Percentiles rank a stretch among this genome's conserved stretches.
Evolutionary conservation across 805 yeast species (phyloP).

Genomic region (Saccharomycopsis fodiens): DNA sequence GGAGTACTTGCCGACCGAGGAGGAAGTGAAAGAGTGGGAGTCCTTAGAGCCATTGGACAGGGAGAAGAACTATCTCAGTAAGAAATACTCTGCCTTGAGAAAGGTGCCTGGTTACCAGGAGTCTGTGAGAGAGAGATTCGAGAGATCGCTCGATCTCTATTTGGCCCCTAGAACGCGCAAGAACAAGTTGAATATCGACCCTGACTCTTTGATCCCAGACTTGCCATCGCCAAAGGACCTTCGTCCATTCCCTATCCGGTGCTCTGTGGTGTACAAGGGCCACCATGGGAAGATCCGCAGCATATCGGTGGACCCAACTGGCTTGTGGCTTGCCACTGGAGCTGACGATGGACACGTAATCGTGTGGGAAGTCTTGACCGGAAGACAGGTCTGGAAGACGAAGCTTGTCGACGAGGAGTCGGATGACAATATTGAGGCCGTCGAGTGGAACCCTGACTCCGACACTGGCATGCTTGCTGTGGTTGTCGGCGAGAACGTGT

Average conservation of each 20-base stretch:
- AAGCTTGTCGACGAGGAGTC: slow-evolving; percentile 39
- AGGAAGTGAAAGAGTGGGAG: slow-evolving; percentile 69
- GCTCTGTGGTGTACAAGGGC: slow-evolving; percentile 79
- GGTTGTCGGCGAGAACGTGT: slow-evolving; percentile 73
- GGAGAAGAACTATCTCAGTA: slow-evolving; percentile 72
- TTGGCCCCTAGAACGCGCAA: slow-evolving; percentile 94
- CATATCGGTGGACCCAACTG: slow-evolving; percentile 77
- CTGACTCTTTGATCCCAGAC: slow-evolving; percentile 92
- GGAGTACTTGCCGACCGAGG: slow-evolving; percentile 77
- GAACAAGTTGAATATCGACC: slow-evolving; percentile 86
- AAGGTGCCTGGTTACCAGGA: slow-evolving; percentile 91
- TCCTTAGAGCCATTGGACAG: slow-evolving; percentile 68
- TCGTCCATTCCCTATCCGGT: slow-evolving; percentile 91
- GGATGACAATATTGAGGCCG: slow-evolving; percentile 64
- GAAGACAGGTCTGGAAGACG: slow-evolving; percentile 81
- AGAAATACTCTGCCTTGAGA: slow-evolving; percentile 73
- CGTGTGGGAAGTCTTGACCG: slow-evolving; percentile 95
- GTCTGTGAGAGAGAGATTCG: slow-evolving; percentile 82
- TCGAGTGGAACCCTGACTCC: slow-evolving; percentile 86
- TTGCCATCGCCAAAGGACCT: slow-evolving; percentile 94
- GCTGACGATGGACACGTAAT: slow-evolving; percentile 94
- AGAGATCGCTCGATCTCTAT: slow-evolving; percentile 87
- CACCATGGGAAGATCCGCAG: slow-evolving; percentile 80
- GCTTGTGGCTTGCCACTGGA: slow-evolving; percentile 95
- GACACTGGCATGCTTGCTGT: slow-evolving; percentile 75